Evolutionary conservation across 441 rosid species (phyloP).

Genomic region (Bruguiera hainesii): DNA sequence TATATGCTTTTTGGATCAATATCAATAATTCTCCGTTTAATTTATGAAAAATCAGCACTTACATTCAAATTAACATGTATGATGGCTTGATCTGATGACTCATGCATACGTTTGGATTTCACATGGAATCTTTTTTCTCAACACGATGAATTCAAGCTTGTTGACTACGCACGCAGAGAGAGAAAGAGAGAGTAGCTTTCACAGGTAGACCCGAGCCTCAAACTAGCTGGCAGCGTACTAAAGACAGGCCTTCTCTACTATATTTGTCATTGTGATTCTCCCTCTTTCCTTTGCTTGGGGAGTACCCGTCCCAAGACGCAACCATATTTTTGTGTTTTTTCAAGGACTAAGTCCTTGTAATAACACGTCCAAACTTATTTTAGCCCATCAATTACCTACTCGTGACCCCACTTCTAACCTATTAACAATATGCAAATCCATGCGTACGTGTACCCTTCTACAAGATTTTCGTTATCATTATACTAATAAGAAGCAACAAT

Average conservation of each 20-base stretch:
- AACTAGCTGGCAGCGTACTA: constrained; percentile 9
- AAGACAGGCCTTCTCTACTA: constrained; percentile 6
- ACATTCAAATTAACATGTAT: no score
- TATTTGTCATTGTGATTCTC: not conserved
- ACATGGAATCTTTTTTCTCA: no score
- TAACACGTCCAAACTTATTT: not conserved
- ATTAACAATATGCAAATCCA: no score
- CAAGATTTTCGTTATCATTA: no score
- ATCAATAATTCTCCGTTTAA: no score
- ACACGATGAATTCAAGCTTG: constrained; percentile 14
- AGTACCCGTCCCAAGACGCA: constrained; percentile 24
- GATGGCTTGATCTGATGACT: no score
- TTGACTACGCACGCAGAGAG: constrained; percentile 22
- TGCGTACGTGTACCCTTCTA: no score
- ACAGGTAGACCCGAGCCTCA: constrained; percentile 20
- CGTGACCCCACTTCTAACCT: constrained; percentile 6
- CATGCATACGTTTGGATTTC: no score
- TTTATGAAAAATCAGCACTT: no score
- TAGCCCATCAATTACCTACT: constrained; percentile 14
- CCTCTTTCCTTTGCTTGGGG: constrained; percentile 10
- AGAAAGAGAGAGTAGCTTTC: constrained; percentile 21
- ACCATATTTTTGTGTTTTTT: constrained; percentile 6
- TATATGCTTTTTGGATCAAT: no score
- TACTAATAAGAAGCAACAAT: no score
- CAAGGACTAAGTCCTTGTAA: not conserved